Conservation (phyloP, 371 early-diverging fungal genomes). For the Apophysomyces ossiformis region DNA sequence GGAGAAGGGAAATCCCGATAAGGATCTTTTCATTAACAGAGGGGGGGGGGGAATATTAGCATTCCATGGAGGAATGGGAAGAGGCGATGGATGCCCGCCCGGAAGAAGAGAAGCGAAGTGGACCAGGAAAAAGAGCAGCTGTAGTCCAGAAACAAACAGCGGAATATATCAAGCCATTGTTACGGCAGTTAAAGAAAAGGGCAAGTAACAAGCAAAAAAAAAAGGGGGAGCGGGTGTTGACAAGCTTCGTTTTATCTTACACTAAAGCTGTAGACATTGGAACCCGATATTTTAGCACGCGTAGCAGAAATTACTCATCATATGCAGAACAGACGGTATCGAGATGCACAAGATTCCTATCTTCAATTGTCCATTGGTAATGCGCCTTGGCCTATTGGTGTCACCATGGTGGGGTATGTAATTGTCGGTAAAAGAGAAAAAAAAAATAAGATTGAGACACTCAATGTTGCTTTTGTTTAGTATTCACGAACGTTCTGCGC, state of each 20-base stretch:
- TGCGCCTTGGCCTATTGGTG: slow-evolving; percentile 99
- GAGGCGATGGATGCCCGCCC: slow-evolving; percentile 77
- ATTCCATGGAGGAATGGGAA: slow-evolving; percentile 90
- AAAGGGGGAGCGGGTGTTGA: no score
- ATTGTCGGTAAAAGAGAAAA: no score
- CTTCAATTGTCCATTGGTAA: slow-evolving; percentile 95
- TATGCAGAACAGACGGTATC: slow-evolving; percentile 87
- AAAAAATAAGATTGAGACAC: no score
- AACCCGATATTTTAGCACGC: slow-evolving; percentile 84
- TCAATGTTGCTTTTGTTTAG: slow-evolving; percentile 40
- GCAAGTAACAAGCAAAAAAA: slow-evolving; percentile 23
- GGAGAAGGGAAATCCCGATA: background rate
- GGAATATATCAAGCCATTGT: slow-evolving; percentile 91
- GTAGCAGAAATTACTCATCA: slow-evolving; percentile 87
- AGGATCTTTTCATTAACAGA: background rate
- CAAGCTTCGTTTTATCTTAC: background rate
- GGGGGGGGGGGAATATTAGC: slow-evolving; percentile 31
- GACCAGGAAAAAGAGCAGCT: slow-evolving; percentile 78
- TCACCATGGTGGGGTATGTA: slow-evolving; percentile 79
- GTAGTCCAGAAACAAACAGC: slow-evolving; percentile 85
- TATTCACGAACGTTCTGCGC: slow-evolving; percentile 96
- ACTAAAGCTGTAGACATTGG: slow-evolving; percentile 47
- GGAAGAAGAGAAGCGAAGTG: slow-evolving; percentile 72
- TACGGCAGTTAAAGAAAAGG: slow-evolving; percentile 81
- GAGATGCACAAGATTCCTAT: slow-evolving; percentile 94